phyloP scores from a whole-genome alignment of 768 basidiomycete species.

The Leccinum boreale region DNA sequence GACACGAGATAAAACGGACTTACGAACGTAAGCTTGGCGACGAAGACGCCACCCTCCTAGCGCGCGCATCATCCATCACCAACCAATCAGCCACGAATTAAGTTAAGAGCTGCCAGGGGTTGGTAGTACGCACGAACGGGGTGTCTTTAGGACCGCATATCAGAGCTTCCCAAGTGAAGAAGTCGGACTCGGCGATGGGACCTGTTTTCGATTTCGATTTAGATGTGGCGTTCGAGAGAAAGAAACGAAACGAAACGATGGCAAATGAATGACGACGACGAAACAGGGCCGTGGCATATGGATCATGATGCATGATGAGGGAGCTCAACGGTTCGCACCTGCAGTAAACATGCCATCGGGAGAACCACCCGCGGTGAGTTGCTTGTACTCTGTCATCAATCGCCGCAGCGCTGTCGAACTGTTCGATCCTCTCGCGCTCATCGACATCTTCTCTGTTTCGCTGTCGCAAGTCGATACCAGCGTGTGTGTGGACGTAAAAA shows the following conservation, averaged over 20 bases:
- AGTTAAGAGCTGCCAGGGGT: not conserved
- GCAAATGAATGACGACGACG: not conserved
- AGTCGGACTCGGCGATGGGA: conserved; percentile 87
- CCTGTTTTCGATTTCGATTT: conserved; percentile 42
- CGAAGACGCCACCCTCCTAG: conserved; percentile 93
- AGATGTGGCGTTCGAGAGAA: not conserved
- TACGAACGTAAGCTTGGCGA: conserved; percentile 89
- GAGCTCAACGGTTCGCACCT: conserved; percentile 37
- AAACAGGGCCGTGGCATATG: not conserved
- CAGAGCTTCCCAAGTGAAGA: conserved; percentile 95
- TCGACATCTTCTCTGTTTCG: conserved; percentile 17
- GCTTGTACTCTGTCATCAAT: conserved; percentile 92
- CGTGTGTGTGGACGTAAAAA: not conserved
- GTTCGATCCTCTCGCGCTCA: conserved; percentile 53
- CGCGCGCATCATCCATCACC: not conserved
- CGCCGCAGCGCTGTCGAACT: conserved; percentile 76
- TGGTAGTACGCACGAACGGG: conserved; percentile 66
- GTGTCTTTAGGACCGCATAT: conserved; percentile 94
- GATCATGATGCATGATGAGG: too few species aligned
- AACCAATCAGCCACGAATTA: not conserved
- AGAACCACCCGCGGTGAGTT: conserved; percentile 73
- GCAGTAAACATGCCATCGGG: conserved; percentile 98
- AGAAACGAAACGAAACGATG: not conserved
- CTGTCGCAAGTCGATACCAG: not conserved
- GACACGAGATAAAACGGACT: conserved; percentile 30